phyloP scores from a whole-genome alignment of 192 early-diverging fungal genomes.

The Backusella macrospora region DNA sequence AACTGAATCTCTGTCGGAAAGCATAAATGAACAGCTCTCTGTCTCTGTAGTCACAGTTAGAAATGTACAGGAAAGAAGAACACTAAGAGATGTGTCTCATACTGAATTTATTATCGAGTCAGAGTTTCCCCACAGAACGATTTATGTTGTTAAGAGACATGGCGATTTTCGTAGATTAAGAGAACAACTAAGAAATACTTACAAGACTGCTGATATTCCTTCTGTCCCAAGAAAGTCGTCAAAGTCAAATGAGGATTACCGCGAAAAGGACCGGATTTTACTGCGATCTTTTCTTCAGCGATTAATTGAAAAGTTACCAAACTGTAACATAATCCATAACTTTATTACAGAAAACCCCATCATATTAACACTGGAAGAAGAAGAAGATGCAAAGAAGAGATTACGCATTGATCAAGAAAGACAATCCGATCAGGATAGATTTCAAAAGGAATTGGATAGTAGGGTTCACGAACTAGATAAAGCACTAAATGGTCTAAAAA shows the following conservation, averaged over 20 bases:
- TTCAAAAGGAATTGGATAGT: conserved; percentile 44
- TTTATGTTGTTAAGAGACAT: conserved; percentile 46
- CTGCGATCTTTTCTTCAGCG: conserved; percentile 42
- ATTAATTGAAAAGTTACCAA: conserved; percentile 36
- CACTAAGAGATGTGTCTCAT: conserved; percentile 45
- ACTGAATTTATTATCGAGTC: conserved; percentile 49
- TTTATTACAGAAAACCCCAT: conserved; percentile 44
- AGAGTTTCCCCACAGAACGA: not conserved
- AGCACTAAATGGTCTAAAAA: conserved; percentile 47
- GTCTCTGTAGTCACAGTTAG: conserved; percentile 52
- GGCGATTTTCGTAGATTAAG: conserved; percentile 47
- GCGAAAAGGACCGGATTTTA: conserved; percentile 52
- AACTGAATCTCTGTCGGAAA: not conserved
- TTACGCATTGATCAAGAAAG: conserved; percentile 41
- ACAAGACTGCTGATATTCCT: conserved; percentile 45
- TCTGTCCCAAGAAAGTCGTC: conserved; percentile 36
- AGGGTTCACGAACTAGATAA: conserved; percentile 45
- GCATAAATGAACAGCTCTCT: conserved; percentile 1
- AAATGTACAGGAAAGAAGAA: conserved; percentile 37
- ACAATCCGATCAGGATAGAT: conserved; percentile 41
- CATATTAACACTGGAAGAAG: conserved; percentile 36
- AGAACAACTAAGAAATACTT: conserved; percentile 40
- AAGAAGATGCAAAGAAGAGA: conserved; percentile 40
- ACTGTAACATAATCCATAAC: conserved; percentile 24
- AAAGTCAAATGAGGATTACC: conserved; percentile 4